Conservation (phyloP, 352 stramenopile species). For the Elongisporangium undulatum region DNA sequence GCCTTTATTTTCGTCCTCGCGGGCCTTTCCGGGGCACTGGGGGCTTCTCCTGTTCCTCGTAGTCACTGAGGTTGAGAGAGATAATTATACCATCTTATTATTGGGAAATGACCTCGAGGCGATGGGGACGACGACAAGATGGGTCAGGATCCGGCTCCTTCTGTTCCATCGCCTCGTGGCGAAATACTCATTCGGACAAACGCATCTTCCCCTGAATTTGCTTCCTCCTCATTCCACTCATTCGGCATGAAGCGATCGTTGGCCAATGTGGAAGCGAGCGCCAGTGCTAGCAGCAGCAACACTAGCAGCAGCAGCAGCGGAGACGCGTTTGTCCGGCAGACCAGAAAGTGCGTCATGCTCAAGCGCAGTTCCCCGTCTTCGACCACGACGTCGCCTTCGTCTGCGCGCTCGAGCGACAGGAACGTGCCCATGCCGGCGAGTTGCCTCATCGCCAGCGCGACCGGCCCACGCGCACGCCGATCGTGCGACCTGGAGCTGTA, state of each 20-base stretch:
- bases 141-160: neutral
- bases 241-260: constrained; percentile 48
- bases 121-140: neutral
- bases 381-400: neutral
- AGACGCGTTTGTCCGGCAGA: constrained; percentile 9
- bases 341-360: constrained; percentile 19
- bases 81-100: neutral
- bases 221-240: constrained; percentile 8
- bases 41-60: neutral
- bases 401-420: neutral
- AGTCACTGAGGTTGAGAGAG: neutral
- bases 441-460: neutral
- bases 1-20: neutral
- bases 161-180: neutral
- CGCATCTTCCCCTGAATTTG: neutral
- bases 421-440: neutral
- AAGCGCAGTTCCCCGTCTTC: constrained; percentile 3
- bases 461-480: neutral
- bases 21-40: neutral
- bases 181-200: neutral
- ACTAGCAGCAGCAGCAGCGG: neutral
- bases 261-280: constrained; percentile 20
- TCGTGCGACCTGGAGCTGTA: constrained; percentile 30
- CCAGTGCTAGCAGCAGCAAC: constrained; percentile 5
- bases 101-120: neutral